Evolutionary conservation across 176 grass and related monocot genomes (phyloP).

Genomic region (Bonia amplexicaulis): DNA sequence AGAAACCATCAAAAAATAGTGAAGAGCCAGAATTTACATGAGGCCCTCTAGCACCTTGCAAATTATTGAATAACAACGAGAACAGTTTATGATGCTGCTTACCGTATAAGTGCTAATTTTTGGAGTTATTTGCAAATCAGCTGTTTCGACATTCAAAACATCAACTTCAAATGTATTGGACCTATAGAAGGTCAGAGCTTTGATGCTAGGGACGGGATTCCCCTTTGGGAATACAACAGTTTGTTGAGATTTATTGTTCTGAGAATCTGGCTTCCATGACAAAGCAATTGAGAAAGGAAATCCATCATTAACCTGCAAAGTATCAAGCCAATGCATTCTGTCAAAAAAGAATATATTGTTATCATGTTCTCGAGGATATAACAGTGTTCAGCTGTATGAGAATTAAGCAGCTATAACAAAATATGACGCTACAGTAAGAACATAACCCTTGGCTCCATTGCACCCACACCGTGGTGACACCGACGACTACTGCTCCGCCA

Average conservation of each 20-base stretch:
- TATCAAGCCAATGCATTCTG: background rate
- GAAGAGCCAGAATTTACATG: background rate
- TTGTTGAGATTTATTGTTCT: constrained; percentile 40
- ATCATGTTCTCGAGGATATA: background rate
- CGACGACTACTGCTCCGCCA: too few relatives aligned
- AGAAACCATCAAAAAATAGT: background rate
- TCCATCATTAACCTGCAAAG: constrained; percentile 66
- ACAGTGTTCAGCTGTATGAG: background rate
- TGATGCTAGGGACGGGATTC: constrained; percentile 55
- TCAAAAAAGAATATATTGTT: background rate
- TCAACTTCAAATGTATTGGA: constrained; percentile 66
- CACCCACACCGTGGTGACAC: too few relatives aligned
- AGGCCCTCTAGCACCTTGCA: background rate
- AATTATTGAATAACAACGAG: background rate
- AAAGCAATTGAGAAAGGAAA: constrained; percentile 78
- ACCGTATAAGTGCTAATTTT: constrained; percentile 78
- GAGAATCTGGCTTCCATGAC: constrained; percentile 62
- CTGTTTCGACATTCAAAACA: constrained; percentile 36
- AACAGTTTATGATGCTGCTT: background rate
- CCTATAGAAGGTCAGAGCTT: constrained; percentile 57
- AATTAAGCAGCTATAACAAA: background rate
- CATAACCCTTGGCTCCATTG: background rate
- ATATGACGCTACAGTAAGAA: background rate
- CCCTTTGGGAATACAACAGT: constrained; percentile 67
- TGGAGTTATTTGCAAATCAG: constrained; percentile 21